phyloP scores from a whole-genome alignment of 2,329 filamentous ascomycete species.

The Clarireedia sp. region DNA sequence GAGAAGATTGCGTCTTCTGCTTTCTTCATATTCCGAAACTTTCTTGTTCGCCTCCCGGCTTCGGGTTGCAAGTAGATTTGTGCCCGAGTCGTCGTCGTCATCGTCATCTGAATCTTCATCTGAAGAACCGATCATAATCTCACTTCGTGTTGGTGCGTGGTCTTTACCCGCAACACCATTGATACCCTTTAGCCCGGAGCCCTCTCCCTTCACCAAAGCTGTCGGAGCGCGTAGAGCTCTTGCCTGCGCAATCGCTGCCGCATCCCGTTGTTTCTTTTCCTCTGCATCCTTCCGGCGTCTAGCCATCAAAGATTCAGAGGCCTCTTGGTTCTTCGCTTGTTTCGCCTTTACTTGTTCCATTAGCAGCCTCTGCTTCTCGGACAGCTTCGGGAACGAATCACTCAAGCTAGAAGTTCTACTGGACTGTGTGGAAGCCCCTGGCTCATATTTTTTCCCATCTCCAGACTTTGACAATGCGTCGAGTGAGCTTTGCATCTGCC shows the following conservation, averaged over 20 bases:
- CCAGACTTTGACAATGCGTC: constrained; percentile 9
- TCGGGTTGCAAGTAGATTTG: constrained; percentile 36
- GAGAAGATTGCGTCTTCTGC: constrained; percentile 41
- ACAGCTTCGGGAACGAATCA: not conserved
- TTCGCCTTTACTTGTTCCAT: constrained; percentile 17
- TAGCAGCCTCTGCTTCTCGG: constrained; percentile 28
- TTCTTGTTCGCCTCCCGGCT: constrained; percentile 32
- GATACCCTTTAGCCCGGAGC: constrained; percentile 67
- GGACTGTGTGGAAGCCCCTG: constrained; percentile 10
- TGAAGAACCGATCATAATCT: constrained; percentile 81
- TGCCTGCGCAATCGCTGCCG: constrained; percentile 61
- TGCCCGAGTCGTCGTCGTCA: constrained; percentile 40
- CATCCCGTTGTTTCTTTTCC: constrained; percentile 64
- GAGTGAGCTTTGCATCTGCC: constrained; percentile 6
- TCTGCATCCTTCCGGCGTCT: constrained; percentile 68
- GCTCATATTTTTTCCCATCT: constrained; percentile 26
- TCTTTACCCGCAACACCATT: constrained; percentile 70
- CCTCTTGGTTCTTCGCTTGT: constrained; percentile 11
- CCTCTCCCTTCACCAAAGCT: constrained; percentile 60
- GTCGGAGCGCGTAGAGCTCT: constrained; percentile 49
- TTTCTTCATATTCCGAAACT: constrained; percentile 37
- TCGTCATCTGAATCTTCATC: constrained; percentile 67
- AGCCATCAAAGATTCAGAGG: constrained; percentile 54
- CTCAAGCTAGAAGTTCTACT: not conserved
- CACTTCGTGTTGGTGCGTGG: constrained; percentile 63